Conservation (phyloP, 805 yeast genomes). For the Kregervanrija pseudodelftensis region DNA sequence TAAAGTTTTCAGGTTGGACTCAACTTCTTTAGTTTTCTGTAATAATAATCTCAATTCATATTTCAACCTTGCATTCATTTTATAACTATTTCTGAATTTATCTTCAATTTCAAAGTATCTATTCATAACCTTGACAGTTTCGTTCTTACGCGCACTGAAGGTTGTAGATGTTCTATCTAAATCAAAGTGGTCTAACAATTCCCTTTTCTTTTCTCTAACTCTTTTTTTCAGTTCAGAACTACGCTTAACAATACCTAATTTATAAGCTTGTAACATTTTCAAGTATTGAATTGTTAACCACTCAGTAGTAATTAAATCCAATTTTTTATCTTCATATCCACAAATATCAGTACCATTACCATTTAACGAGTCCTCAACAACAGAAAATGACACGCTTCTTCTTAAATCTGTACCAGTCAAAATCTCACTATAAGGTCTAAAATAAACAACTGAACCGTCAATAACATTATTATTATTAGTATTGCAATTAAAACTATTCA, state of each 20-base stretch:
- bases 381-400: constrained; percentile 31
- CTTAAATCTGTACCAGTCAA: constrained; percentile 3
- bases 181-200: too few relatives aligned
- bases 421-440: neutral
- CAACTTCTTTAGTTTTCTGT: constrained; percentile 60
- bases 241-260: constrained; percentile 14
- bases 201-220: constrained; percentile 13
- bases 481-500: too few relatives aligned
- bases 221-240: constrained; percentile 12
- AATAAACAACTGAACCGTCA: constrained; percentile 6
- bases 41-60: constrained; percentile 58
- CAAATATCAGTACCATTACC: constrained; percentile 6
- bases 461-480: too few relatives aligned
- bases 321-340: constrained; percentile 14
- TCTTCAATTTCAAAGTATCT: constrained; percentile 24
- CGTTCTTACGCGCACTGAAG: constrained; percentile 11
- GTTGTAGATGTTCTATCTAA: constrained; percentile 6
- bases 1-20: constrained; percentile 38
- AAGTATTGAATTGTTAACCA: constrained; percentile 22
- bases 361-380: constrained; percentile 12
- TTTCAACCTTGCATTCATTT: constrained; percentile 51
- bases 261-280: constrained; percentile 13
- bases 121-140: constrained; percentile 15
- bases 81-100: constrained; percentile 43
- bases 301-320: constrained; percentile 16